phyloP scores from a whole-genome alignment of 495 filamentous ascomycete genomes.

The Parmelia sp. region DNA sequence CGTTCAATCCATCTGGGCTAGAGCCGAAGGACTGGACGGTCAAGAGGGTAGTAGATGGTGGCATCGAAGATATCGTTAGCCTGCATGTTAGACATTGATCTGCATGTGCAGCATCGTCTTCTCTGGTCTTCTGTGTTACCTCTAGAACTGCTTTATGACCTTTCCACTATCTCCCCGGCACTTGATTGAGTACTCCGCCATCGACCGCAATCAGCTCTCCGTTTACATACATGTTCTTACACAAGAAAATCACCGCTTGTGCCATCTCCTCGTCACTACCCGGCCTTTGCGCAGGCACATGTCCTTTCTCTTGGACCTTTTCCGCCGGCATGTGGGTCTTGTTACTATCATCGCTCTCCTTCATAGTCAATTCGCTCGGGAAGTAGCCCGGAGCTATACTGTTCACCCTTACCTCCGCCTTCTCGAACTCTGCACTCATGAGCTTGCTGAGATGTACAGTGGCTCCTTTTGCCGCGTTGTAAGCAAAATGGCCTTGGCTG shows the following conservation, averaged over 20 bases:
- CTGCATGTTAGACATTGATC: conserved; percentile 44
- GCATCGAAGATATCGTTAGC: conserved; percentile 50
- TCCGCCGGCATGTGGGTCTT: conserved; percentile 47
- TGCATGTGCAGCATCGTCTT: neutral
- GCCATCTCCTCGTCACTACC: conserved; percentile 46
- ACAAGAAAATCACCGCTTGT: conserved; percentile 39
- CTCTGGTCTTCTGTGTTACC: neutral
- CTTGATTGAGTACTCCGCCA: conserved; percentile 48
- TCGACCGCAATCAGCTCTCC: conserved; percentile 56
- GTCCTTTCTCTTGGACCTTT: conserved; percentile 42
- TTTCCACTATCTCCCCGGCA: conserved; percentile 19
- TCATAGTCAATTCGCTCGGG: conserved; percentile 58
- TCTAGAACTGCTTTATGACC: neutral
- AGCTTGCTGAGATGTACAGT: conserved; percentile 29
- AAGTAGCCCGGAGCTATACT: conserved; percentile 51
- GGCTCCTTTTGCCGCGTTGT: conserved; percentile 48
- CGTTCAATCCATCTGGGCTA: conserved; percentile 27
- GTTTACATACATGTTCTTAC: conserved; percentile 54
- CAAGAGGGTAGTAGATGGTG: conserved; percentile 42
- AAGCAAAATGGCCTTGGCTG: conserved; percentile 43
- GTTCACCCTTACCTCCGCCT: conserved; percentile 40
- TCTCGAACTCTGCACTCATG: conserved; percentile 45
- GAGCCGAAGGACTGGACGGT: conserved; percentile 22
- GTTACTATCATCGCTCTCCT: conserved; percentile 46
- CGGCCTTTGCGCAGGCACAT: conserved; percentile 39